These are phyloP conservation scores for Somion occarium DNA, from an alignment of 1,284 basidiomycete genomes.

Conservation along the genomic window DNA sequence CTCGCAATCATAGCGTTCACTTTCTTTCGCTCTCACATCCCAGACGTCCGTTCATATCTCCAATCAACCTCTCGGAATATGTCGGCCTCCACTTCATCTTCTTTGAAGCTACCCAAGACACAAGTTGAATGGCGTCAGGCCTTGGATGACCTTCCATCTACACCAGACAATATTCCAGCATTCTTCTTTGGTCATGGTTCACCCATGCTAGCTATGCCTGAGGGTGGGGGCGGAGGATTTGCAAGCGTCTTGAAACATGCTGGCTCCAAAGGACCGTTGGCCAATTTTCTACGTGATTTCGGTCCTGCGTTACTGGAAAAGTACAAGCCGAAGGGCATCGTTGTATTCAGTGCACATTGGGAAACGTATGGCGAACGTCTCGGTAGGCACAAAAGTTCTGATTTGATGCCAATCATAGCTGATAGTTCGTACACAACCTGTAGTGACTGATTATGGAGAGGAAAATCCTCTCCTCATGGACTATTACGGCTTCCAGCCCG, in stretches of 20 bases:
- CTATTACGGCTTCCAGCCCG: constrained; percentile 61
- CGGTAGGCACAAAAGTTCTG: constrained; percentile 31
- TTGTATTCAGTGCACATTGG: constrained; percentile 81
- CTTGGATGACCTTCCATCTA: constrained; percentile 54
- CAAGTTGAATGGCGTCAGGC: constrained; percentile 50
- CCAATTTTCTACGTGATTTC: constrained; percentile 62
- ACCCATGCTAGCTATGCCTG: constrained; percentile 44
- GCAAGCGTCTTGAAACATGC: constrained; percentile 29
- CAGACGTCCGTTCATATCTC: neutral
- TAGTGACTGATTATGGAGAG: constrained; percentile 70
- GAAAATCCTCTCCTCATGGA: constrained; percentile 72
- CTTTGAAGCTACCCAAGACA: constrained; percentile 27
- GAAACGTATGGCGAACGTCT: constrained; percentile 54
- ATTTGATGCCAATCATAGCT: neutral
- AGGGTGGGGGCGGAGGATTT: constrained; percentile 12
- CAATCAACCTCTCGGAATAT: neutral
- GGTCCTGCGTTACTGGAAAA: constrained; percentile 62
- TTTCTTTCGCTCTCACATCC: neutral
- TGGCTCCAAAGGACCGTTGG: constrained; percentile 53
- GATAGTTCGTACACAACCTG: too few relatives aligned
- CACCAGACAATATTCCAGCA: constrained; percentile 58
- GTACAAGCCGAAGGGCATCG: constrained; percentile 69
- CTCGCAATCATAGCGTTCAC: neutral
- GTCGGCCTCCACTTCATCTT: neutral
- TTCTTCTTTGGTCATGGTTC: constrained; percentile 78